Evolutionary conservation across 306 rosid genomes (phyloP).

Genomic region (Gleditsia sinensis): DNA sequence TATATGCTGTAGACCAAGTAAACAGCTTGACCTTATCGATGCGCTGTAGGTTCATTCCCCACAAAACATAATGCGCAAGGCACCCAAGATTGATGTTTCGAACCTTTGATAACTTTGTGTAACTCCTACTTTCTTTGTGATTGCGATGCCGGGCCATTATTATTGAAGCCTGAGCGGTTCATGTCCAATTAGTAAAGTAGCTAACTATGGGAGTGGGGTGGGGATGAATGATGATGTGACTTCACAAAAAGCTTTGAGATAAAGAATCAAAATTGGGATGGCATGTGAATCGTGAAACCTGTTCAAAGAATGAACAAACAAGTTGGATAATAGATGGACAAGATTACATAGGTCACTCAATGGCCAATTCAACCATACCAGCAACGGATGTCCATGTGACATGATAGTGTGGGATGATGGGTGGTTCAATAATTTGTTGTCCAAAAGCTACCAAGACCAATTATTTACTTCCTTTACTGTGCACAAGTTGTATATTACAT

Average conservation of each 20-base stretch:
- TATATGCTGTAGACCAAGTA: constrained; percentile 23
- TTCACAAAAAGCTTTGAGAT: background rate
- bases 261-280: background rate
- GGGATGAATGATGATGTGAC: background rate
- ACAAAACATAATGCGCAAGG: constrained; percentile 2
- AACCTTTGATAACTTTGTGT: background rate
- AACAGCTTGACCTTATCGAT: constrained; percentile 32
- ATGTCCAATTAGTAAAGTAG: background rate
- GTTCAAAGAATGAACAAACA: constrained; percentile 11
- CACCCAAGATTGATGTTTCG: constrained; percentile 21
- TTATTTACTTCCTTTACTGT: no score
- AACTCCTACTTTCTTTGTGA: constrained; percentile 21
- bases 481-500: no score
- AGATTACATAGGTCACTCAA: background rate
- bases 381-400: background rate
- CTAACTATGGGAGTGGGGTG: no score
- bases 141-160: background rate
- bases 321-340: constrained; percentile 17
- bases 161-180: background rate
- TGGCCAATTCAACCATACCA: background rate
- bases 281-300: background rate
- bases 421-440: constrained; percentile 11
- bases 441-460: no score
- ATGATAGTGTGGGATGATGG: background rate
- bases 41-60: background rate